phyloP scores from a whole-genome alignment of 257 asterid genomes.

The Ehretia macrophylla region DNA sequence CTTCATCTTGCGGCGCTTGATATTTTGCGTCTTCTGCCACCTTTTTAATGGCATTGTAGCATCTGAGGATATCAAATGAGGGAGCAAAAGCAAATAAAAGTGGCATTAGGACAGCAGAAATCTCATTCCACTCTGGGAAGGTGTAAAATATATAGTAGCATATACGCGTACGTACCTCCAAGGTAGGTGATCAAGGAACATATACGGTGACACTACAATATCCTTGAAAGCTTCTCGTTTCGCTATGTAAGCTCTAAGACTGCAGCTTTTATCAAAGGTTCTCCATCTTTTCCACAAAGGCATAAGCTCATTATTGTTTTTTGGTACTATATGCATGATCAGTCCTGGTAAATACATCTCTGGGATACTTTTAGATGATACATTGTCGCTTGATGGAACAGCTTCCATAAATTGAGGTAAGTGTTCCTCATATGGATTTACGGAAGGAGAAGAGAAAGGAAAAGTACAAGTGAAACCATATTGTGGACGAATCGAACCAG shows the following conservation, averaged over 20 bases:
- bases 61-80: background rate
- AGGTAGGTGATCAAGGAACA: conserved; percentile 38
- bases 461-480: conserved; percentile 1
- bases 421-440: conserved; percentile 10
- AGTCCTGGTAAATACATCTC: conserved; percentile 32
- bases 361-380: conserved; percentile 8
- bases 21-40: background rate
- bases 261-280: conserved; percentile 11
- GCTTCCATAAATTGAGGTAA: conserved; percentile 12
- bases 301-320: background rate
- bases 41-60: conserved; percentile 5
- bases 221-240: conserved; percentile 28
- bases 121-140: too few species aligned
- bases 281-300: conserved; percentile 26
- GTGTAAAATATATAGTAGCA: too few species aligned
- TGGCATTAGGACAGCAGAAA: background rate
- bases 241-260: conserved; percentile 23
- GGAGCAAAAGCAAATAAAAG: background rate
- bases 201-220: conserved; percentile 26
- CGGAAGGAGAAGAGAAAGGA: conserved; percentile 4
- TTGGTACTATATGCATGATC: conserved; percentile 25
- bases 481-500: conserved; percentile 1
- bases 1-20: background rate
- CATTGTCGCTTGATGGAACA: conserved; percentile 12
- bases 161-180: conserved; percentile 23